A percentile compares a stretch with the other conserved stretches of the same genome.
Evolutionary conservation across 83 land plant genomes (phyloP).

Genomic region (Picea engelmannii): DNA sequence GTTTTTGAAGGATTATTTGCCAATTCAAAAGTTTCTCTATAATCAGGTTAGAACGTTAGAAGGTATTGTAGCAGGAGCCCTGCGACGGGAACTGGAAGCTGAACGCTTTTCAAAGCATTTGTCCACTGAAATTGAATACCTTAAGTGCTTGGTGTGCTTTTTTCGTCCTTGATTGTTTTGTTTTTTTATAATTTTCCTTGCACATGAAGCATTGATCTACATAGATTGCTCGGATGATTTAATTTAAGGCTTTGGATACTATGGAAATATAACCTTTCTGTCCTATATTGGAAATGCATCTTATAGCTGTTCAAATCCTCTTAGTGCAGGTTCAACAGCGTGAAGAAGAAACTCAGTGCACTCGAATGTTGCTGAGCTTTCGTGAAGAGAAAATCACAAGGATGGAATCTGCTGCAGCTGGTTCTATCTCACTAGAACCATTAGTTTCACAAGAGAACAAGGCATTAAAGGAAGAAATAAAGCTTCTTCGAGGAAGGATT

Average conservation of each 20-base stretch:
- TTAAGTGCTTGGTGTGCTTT: slow-evolving; percentile 40
- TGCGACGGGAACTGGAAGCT: slow-evolving; percentile 41
- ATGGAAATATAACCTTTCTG: neutral
- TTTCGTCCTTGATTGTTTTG: neutral
- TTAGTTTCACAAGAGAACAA: slow-evolving; percentile 24
- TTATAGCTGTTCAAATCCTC: neutral
- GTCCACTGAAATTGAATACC: slow-evolving; percentile 43
- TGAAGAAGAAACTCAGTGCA: slow-evolving; percentile 40
- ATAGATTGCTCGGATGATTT: neutral
- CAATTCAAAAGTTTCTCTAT: neutral
- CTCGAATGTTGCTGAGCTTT: slow-evolving; percentile 47
- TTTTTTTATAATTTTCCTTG: neutral
- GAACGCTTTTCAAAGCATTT: slow-evolving; percentile 22
- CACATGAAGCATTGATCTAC: neutral
- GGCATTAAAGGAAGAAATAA: slow-evolving; percentile 35
- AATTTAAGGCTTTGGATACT: neutral
- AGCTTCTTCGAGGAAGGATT: slow-evolving; percentile 29
- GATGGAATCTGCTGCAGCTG: slow-evolving; percentile 29
- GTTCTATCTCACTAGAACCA: slow-evolving; percentile 20
- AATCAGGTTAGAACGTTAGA: slow-evolving; percentile 33
- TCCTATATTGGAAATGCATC: neutral
- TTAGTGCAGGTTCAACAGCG: slow-evolving; percentile 13
- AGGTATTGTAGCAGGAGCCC: slow-evolving; percentile 27
- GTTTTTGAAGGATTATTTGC: neutral
- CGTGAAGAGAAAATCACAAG: slow-evolving; percentile 46